Base-by-base conservation (phyloP, 768 basidiomycete species). In the Botryobasidium botryosum region DNA sequence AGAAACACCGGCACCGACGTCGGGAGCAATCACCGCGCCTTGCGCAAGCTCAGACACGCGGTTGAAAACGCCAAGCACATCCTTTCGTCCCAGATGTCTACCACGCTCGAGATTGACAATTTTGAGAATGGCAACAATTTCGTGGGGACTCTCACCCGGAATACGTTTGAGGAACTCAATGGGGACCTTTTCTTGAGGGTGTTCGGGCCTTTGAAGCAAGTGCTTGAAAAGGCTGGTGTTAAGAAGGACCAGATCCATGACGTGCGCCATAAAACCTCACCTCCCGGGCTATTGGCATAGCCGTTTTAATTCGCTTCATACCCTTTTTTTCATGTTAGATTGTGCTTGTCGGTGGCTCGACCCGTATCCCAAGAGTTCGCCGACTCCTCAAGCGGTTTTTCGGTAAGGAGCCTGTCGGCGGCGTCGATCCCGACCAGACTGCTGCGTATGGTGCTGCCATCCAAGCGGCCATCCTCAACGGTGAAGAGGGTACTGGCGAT, bases 111-210 rank as follows among this genome's bases (percentile, higher is more conserved):
- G 61, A 92, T 99, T 50, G 92, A 99, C 64, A 75, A 75, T 23
- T 96, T 97, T 64, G 90, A 91, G 62, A 75, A 78, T 55, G 92
- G 92, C 52, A 91, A 92, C 55, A 92, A 99, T 69, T 87, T 96
- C 57, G 84, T 87, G 26, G 92, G 96, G 72, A 86, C 85, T 5
- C 75, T 97, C 27, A 97, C 92, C 43, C 78, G 92, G 44, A 92
- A 92, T 68, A 97, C 94, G 67, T 97, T 99, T 60, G 92, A 97
- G 63, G 91, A 97, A 63, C 72, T 96, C 53, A 94, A 92, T 76
- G 81, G 94, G 69, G 92, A 99, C 57, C 76, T 97, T 42, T 99
- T 99, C 83, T 74, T 91, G 58, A 92, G 91, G 75, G 97, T 92
- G 26, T 87, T 97, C 85, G 90, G 91, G 70, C 92, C 92, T 51